Evolutionary conservation across 31 red algal species (phyloP), one percentile per base, ranked within the genome.

Genomic region (Bonnemaisonia californica): DNA sequence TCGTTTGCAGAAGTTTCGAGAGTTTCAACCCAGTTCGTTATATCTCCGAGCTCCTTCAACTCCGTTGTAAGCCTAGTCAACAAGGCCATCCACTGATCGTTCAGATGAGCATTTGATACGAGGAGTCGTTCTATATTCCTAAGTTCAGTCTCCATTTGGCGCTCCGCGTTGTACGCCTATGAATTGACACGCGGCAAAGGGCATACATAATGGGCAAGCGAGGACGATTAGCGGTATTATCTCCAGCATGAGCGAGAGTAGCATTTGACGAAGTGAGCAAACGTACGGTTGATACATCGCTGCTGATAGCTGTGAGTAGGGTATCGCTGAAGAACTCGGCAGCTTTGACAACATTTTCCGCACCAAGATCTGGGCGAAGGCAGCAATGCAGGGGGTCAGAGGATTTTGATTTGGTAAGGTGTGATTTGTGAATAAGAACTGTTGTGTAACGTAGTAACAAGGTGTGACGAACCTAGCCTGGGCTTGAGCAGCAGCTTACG

Each of bases 41-140:
- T 3, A 61, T 90, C 77, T 19, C 87, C 87, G 27, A 90, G 47
- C 64, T 90, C 87, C 48, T 82, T 90, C 40, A 90, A 71, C 69
- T 90, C 69, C 18, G 51, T 37, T 29, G 71, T 82, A 13, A 90
- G 71, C 13, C 87, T 76, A 56, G 80, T 61, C 27, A 90, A 56
- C 68, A 90, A 47, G 2, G 57, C 65, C 2, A 57, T 76, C 87
- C 87, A 90, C 37, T 90, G 87, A 16, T 74, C 51, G 26, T 58
- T 90, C 48, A 82, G 87, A 47, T 62, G 57, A 2, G 76, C 77
- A 23, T 74, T 82, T 2, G 78, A 64, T 28, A 69, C 79, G 48
- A 90, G 69, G 21, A 90, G 41, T 13, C 87, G 77, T 56, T 90
- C 87, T 61, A 90, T 76, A 41, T 82, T 82, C 34, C 87, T 63